A percentile compares a stretch with the other conserved stretches of the same genome.
Evolutionary conservation across 2,329 filamentous ascomycete genomes (phyloP).

Genomic region (Phialemonium atrogriseum): DNA sequence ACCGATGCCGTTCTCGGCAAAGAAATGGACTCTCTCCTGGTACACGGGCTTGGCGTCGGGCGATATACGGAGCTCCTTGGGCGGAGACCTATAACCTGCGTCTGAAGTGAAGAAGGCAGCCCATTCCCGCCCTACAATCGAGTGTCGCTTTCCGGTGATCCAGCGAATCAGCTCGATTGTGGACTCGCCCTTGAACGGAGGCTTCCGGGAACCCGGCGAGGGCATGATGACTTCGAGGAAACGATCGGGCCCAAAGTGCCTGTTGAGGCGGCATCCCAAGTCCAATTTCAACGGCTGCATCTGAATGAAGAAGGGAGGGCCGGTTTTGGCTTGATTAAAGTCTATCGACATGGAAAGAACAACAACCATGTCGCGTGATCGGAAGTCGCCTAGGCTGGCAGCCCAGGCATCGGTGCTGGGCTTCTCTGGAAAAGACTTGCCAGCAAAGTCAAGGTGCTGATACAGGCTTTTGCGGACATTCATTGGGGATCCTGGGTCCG

Average conservation of each 20-base stretch:
- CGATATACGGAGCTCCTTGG: conserved; percentile 22
- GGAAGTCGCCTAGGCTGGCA: conserved; percentile 29
- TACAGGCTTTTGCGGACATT: conserved; percentile 33
- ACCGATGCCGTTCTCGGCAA: conserved; percentile 41
- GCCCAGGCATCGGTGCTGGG: conserved; percentile 37
- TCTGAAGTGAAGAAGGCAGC: conserved; percentile 35
- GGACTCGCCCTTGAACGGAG: conserved; percentile 22
- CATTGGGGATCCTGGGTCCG: conserved; percentile 32
- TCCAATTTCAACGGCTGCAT: conserved; percentile 42
- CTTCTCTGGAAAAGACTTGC: conserved; percentile 38
- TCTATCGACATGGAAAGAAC: conserved; percentile 33
- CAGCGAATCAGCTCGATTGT: conserved; percentile 29
- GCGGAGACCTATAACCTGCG: conserved; percentile 26
- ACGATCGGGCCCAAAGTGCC: conserved; percentile 49
- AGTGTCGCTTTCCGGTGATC: conserved; percentile 29
- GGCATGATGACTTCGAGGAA: conserved; percentile 50
- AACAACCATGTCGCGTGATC: conserved; percentile 26
- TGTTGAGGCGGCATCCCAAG: conserved; percentile 39
- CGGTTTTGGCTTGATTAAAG: conserved; percentile 23
- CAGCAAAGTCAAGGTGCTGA: conserved; percentile 28
- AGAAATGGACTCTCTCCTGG: conserved; percentile 41
- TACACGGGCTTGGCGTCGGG: conserved; percentile 21
- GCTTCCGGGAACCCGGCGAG: conserved; percentile 21
- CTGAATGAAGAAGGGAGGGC: conserved; percentile 34
- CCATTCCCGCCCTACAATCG: conserved; percentile 39